Conservation (phyloP, 345 rosid species). For the Populus simonii region DNA sequence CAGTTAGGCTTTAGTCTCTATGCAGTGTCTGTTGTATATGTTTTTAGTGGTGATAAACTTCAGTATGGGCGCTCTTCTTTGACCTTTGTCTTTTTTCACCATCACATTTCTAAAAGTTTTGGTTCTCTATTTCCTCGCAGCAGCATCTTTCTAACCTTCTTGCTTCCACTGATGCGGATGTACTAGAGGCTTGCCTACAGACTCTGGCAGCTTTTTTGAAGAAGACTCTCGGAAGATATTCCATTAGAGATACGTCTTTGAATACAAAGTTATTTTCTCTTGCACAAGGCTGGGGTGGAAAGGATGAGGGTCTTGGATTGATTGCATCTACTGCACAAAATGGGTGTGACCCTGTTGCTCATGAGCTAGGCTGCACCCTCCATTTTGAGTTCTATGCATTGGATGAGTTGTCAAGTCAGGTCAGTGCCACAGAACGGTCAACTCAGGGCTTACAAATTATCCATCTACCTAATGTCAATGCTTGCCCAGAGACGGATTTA, state of each 20-base stretch:
- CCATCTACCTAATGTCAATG: conserved; percentile 57
- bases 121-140: conserved; percentile 39
- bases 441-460: conserved; percentile 67
- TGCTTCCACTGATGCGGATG: conserved; percentile 93
- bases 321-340: conserved; percentile 61
- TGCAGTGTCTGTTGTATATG: background rate
- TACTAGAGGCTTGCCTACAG: conserved; percentile 86
- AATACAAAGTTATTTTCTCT: conserved; percentile 79
- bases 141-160: conserved; percentile 93
- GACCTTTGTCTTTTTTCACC: conserved; percentile 1
- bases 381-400: conserved; percentile 92
- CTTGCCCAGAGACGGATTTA: conserved; percentile 59
- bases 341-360: conserved; percentile 64
- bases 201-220: conserved; percentile 83
- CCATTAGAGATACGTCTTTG: conserved; percentile 72
- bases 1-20: background rate
- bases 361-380: conserved; percentile 80
- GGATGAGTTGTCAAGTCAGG: conserved; percentile 36
- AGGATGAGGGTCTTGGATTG: conserved; percentile 97
- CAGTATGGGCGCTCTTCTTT: background rate
- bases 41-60: background rate
- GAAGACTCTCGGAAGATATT: conserved; percentile 76
- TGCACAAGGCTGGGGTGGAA: conserved; percentile 99
- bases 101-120: conserved; percentile 12
- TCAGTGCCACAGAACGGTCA: conserved; percentile 37